Conservation (phyloP, 441 rosid species). For the Eruca vesicaria region DNA sequence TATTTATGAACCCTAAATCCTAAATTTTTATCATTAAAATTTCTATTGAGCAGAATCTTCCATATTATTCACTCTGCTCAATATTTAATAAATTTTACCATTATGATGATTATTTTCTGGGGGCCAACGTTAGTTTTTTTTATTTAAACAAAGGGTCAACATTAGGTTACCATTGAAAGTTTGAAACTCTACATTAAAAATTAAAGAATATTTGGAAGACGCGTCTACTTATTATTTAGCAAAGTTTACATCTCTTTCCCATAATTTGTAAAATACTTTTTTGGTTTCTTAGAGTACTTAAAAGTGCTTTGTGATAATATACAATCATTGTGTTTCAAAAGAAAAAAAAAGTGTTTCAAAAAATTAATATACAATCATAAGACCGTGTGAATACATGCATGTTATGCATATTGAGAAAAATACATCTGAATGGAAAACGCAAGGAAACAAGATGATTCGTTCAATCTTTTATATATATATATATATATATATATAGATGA, state of each 20-base stretch:
- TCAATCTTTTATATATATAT: too few relatives aligned
- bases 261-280: neutral
- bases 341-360: too few relatives aligned
- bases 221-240: neutral
- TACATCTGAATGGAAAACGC: neutral
- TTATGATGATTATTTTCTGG: neutral
- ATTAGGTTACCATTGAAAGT: neutral
- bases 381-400: conserved; percentile 13
- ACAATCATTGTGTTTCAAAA: too few relatives aligned
- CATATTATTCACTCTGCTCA: too few relatives aligned
- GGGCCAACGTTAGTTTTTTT: too few relatives aligned
- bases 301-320: too few relatives aligned
- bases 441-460: conserved; percentile 24
- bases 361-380: too few relatives aligned
- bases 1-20: too few relatives aligned
- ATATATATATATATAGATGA: too few relatives aligned
- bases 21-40: too few relatives aligned
- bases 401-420: neutral
- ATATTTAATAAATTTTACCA: neutral
- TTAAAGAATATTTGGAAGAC: too few relatives aligned
- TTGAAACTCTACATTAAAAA: neutral
- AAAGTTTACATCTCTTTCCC: neutral
- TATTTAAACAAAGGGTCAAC: neutral
- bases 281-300: neutral
- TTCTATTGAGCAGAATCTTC: too few relatives aligned